phyloP scores from a whole-genome alignment of 768 basidiomycete species.

The Calocybe cyanea region DNA sequence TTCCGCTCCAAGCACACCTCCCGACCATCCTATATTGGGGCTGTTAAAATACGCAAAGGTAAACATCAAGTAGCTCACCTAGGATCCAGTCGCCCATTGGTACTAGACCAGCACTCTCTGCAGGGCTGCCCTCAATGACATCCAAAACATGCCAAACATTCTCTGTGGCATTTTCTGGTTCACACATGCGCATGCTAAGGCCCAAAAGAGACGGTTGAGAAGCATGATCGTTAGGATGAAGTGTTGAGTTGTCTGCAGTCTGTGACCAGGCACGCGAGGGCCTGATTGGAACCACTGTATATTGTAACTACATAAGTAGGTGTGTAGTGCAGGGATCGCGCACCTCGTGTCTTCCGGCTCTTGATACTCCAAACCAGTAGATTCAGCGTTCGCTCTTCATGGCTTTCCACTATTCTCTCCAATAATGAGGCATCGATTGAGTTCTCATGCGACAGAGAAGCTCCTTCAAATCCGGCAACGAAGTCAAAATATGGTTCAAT shows the following conservation, averaged over 20 bases:
- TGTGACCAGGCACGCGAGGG: conserved; percentile 86
- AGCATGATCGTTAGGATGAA: conserved; percentile 35
- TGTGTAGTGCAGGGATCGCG: conserved; percentile 14
- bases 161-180: conserved; percentile 83
- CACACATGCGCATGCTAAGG: conserved; percentile 89
- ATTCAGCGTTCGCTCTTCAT: conserved; percentile 68
- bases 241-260: conserved; percentile 27
- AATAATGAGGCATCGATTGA: conserved; percentile 66
- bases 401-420: conserved; percentile 77
- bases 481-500: conserved; percentile 97
- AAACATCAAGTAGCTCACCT: conserved; percentile 22
- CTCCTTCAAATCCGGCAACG: conserved; percentile 85
- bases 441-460: conserved; percentile 45
- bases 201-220: conserved; percentile 89
- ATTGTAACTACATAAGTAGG: conserved; percentile 4
- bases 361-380: conserved; percentile 86
- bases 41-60: conserved; percentile 31
- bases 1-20: conserved; percentile 86
- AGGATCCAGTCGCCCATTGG: conserved; percentile 71
- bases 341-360: conserved; percentile 66
- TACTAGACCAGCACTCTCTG: conserved; percentile 93
- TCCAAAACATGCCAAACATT: conserved; percentile 99
- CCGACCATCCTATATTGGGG: conserved; percentile 90
- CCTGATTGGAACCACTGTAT: conserved; percentile 72
- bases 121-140: conserved; percentile 93